Conservation (phyloP, 2,329 filamentous ascomycete genomes). For the Clonostachys rosea region DNA sequence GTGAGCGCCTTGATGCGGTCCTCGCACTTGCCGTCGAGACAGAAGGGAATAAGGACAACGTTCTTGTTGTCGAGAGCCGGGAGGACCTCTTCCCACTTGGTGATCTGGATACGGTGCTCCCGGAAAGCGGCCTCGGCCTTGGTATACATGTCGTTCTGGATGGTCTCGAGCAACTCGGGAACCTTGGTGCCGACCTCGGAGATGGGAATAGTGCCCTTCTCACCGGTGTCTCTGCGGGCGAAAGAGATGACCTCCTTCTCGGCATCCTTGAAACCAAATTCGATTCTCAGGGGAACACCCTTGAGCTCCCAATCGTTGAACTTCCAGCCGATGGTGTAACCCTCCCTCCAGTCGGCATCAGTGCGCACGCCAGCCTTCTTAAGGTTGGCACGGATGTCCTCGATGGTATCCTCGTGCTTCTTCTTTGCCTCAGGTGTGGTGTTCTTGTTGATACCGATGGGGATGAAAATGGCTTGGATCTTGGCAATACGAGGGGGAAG, state of each 20-base stretch:
- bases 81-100: constrained; percentile 86
- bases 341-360: constrained; percentile 80
- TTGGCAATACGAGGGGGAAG: constrained; percentile 88
- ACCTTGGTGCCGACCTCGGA: constrained; percentile 68
- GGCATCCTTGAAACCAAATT: constrained; percentile 93
- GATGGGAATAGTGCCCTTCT: constrained; percentile 77
- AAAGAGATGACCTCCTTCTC: constrained; percentile 80
- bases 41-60: constrained; percentile 87
- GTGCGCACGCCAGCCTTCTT: constrained; percentile 71
- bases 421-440: constrained; percentile 74
- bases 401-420: constrained; percentile 71
- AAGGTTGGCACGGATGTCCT: constrained; percentile 65
- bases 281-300: constrained; percentile 87
- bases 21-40: constrained; percentile 76
- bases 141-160: constrained; percentile 76
- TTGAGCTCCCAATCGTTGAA: constrained; percentile 99
- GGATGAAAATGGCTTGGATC: constrained; percentile 80
- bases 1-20: constrained; percentile 93
- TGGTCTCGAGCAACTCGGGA: constrained; percentile 79
- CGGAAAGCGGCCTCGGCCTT: constrained; percentile 76
- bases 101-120: constrained; percentile 75
- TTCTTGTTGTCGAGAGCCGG: constrained; percentile 90
- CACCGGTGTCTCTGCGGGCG: constrained; percentile 81
- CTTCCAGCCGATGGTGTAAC: constrained; percentile 93
- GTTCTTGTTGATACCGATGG: constrained; percentile 89